phyloP scores from a whole-genome alignment of 164 flowering plant species.

The Sextonia rubra region DNA sequence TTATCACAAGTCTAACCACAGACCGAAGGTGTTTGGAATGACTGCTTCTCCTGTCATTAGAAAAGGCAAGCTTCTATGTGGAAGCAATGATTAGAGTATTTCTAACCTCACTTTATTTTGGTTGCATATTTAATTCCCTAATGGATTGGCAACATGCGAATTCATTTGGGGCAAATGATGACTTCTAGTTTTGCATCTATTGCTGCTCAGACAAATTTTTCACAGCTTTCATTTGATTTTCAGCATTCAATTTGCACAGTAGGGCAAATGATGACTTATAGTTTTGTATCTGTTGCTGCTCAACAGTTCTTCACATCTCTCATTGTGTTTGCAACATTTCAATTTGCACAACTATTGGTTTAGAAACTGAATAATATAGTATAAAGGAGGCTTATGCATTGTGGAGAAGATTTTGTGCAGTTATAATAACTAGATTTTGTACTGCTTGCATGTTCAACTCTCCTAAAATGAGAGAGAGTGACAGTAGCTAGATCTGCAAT shows the following conservation, averaged over 20 bases:
- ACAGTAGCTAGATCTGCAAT: neutral
- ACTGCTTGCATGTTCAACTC: neutral
- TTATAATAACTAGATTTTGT: neutral
- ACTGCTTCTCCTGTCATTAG: conserved; percentile 75
- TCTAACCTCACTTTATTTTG: neutral
- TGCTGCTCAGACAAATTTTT: too few relatives aligned
- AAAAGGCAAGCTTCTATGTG: conserved; percentile 48
- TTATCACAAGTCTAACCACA: conserved; percentile 47
- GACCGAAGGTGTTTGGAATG: conserved; percentile 89
- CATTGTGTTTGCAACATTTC: neutral
- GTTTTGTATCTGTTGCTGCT: neutral
- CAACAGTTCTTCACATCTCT: neutral
- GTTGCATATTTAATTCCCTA: too few relatives aligned
- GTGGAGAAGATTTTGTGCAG: neutral
- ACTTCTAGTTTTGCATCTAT: too few relatives aligned
- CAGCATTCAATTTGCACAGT: too few relatives aligned
- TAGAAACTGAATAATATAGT: neutral
- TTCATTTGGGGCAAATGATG: too few relatives aligned
- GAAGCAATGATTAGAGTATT: neutral
- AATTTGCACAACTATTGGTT: neutral
- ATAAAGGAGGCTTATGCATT: neutral
- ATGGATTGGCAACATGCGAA: too few relatives aligned
- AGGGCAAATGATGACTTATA: neutral
- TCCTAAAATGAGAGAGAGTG: neutral
- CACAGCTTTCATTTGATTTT: too few relatives aligned